Evolutionary conservation across 495 filamentous ascomycete species (phyloP), one percentile per base, ranked within the genome.

Genomic region (Xylaria curta): DNA sequence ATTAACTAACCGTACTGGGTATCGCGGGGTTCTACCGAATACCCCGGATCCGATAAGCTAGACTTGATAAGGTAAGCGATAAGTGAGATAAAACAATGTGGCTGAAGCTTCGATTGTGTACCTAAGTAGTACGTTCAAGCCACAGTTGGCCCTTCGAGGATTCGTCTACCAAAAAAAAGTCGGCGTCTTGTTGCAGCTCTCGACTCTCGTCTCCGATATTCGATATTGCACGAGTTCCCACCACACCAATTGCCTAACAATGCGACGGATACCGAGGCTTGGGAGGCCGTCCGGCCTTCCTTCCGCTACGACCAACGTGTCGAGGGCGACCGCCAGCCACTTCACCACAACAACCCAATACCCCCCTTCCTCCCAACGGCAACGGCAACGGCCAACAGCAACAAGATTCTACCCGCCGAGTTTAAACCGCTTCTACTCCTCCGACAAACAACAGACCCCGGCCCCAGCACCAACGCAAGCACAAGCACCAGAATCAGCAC

Each of bases 251-350:
- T 26, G 24, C 9, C 64, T 59, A 51, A 78, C 44, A 66, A 80
- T 80, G 78, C 75, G 75, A 13, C 75, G 77, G 47, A 76, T 80
- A 80, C 53, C 76, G 28, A 77, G 74, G 47, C 62, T 80, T 28
- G 69, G 72, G 68, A 66, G 71, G 72, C 71, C 72, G 21, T 76
- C 74, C 19, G 46, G 76, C 64, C 74, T 79, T 26, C 62, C 71
- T 4, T 47, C 63, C 5, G 5, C 70, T 13, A 38, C 74, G 15
- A 70, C 73, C 15, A 54, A 31, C 12, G n/a, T 54, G 6, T 56
- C 49, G 47, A 54, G 61, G 28, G 40, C 74, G 72, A 53, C 36
- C 53, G 24, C 64, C 68, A 6, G n/a, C 24, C 5, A 66, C 68
- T 65, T 47, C 54, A 63, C 68, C 54, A 69, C 56, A 65, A 49